Evolutionary conservation across 2,329 filamentous ascomycete genomes (phyloP), one percentile per base, ranked within the genome.

Genomic region (Fusarium bulbicola): DNA sequence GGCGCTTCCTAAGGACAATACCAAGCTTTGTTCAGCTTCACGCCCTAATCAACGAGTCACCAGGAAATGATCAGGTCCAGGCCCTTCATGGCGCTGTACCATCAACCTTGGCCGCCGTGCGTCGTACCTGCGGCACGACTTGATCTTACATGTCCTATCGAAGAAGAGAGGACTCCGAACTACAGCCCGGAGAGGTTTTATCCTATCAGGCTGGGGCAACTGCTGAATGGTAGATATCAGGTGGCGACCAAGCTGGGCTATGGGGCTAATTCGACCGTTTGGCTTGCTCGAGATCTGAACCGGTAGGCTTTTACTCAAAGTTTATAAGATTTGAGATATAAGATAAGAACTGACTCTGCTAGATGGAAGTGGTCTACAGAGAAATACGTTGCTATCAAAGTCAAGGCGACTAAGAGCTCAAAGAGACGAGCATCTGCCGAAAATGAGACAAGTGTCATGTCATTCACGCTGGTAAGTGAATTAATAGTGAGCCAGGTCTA

Each of bases 381-480:
- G 24, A 54, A 61, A 43, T 78, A 78, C 20, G 63, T 76, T 36
- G 74, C 76, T 5, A 42, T 78, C 21, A 78, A 78, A 49, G 57
- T 77, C 4, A 75, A 75, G 43, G 10, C 18, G 32, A 45, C 14
- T 14, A 53, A 15, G 39, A 24, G 30, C 52, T 49, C 2, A 15
- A 43, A 21, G n/a, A 20, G 15, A 28, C 34, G 24, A 28, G 5
- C 18, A 0, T 26, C 60, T 5, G 32, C 59, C 1, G 58, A 77
- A 49, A 70, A 73, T 28, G 72, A 78, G 45, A 36, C 68, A 3
- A 77, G 43, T 78, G 76, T 10, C 50, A 53, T 0, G 7, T 77
- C 2, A 74, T 79, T 7, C 74, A 79, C 9, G 71, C 73, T 5
- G 76, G 76, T 13, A 45, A 21, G 16, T 34, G 28, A 26, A 26